Percentiles rank a stretch among this genome's conserved stretches.
Evolutionary conservation across 257 asterid genomes (phyloP).

Genomic region (Datura wrightii): DNA sequence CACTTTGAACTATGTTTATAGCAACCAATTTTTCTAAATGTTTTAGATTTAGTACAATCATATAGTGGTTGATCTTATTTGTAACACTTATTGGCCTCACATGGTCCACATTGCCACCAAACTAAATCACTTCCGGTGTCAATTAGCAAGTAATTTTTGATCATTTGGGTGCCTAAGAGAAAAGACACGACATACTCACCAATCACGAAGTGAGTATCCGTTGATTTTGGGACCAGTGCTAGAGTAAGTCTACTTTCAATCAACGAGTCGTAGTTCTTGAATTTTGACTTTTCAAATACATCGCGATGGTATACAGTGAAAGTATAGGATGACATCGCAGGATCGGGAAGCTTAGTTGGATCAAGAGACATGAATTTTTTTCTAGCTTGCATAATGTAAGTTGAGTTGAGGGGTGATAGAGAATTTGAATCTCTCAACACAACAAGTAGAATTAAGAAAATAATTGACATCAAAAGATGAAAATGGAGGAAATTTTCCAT

Average conservation of each 20-base stretch:
- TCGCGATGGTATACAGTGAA: constrained; percentile 14
- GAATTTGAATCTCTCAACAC: background rate
- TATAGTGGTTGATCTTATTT: constrained; percentile 9
- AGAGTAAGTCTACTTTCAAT: background rate
- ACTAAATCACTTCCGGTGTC: constrained; percentile 21
- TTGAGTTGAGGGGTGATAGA: background rate
- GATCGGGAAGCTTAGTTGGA: background rate
- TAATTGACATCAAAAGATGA: background rate
- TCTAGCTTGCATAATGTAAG: constrained; percentile 4
- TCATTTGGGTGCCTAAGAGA: constrained; percentile 2
- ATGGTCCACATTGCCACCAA: constrained; percentile 29
- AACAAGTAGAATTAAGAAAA: background rate
- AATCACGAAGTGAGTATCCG: background rate
- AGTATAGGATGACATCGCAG: background rate
- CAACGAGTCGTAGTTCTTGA: background rate
- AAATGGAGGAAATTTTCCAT: background rate
- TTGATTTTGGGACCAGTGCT: background rate
- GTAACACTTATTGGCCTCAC: background rate
- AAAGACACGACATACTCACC: constrained; percentile 5
- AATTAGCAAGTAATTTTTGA: background rate
- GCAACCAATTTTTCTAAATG: background rate
- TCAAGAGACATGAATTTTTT: constrained; percentile 5
- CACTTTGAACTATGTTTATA: background rate
- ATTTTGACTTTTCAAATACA: constrained; percentile 14
- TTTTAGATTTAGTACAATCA: background rate